phyloP scores from a whole-genome alignment of 208 protist genomes.

The Acanthamoeba rhysodes region DNA sequence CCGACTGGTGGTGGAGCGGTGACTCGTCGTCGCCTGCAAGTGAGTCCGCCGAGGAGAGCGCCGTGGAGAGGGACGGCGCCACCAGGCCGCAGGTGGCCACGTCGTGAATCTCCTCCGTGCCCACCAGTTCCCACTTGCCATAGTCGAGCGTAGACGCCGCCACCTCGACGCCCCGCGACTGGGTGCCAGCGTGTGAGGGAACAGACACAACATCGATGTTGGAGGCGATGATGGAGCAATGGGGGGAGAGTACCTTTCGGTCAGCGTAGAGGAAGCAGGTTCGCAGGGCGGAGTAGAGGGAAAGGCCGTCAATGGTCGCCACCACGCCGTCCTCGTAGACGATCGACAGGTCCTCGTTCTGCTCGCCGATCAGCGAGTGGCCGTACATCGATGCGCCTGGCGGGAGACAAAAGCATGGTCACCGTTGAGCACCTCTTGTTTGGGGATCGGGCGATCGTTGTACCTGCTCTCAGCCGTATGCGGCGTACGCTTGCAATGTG shows the following conservation, averaged over 20 bases:
- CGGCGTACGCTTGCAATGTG: neutral
- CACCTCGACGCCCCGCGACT: conserved; percentile 15
- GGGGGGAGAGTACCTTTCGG: neutral
- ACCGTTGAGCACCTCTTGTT: too few species aligned
- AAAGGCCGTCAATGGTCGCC: conserved; percentile 35
- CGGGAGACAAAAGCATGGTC: too few species aligned
- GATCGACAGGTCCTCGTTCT: conserved; percentile 10
- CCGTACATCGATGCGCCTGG: conserved; percentile 1
- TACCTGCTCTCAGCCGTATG: neutral
- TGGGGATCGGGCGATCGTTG: too few species aligned
- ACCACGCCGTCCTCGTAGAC: conserved; percentile 9
- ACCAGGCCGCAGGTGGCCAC: conserved; percentile 7
- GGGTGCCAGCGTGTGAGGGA: too few species aligned
- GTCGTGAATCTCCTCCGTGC: neutral
- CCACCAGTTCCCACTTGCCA: conserved; percentile 36
- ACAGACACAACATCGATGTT: neutral
- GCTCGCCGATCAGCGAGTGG: neutral
- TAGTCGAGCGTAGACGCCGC: conserved; percentile 13
- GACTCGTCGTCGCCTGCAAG: neutral
- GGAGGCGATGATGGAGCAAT: neutral
- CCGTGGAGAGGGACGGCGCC: neutral
- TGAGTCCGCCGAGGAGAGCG: neutral
- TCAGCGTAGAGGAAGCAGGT: conserved; percentile 47
- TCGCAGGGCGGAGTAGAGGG: conserved; percentile 7
- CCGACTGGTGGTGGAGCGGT: neutral